phyloP scores from a whole-genome alignment of 805 yeast genomes.

The Sungouiella thailandica region DNA sequence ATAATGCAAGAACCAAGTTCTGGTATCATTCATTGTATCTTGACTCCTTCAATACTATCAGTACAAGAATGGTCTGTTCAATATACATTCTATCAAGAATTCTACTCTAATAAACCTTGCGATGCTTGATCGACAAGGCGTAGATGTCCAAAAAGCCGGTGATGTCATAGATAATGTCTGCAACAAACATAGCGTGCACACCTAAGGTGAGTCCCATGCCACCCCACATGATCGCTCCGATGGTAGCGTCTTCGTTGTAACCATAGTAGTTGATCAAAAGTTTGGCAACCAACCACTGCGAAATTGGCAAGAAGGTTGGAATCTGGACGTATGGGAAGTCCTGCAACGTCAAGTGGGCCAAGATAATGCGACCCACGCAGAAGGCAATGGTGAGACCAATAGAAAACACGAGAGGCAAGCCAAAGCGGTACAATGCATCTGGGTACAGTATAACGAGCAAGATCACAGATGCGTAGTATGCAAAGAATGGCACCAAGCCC shows the following conservation, averaged over 20 bases:
- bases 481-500: constrained; percentile 67
- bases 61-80: too few relatives aligned
- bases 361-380: constrained; percentile 84
- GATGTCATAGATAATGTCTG: constrained; percentile 74
- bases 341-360: constrained; percentile 80
- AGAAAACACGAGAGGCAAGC: constrained; percentile 57
- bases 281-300: constrained; percentile 38
- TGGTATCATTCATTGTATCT: too few relatives aligned
- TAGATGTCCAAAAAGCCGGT: constrained; percentile 79
- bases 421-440: constrained; percentile 38
- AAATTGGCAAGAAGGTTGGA: constrained; percentile 61
- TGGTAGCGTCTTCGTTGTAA: constrained; percentile 36
- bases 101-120: constrained; percentile 48
- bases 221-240: constrained; percentile 53
- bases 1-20: too few relatives aligned
- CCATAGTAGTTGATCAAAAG: constrained; percentile 33
- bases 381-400: constrained; percentile 77
- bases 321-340: constrained; percentile 68
- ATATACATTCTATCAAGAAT: too few relatives aligned
- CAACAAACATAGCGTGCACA: constrained; percentile 65
- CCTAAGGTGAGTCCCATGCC: constrained; percentile 67
- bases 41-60: too few relatives aligned
- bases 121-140: constrained; percentile 80
- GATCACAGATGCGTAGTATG: constrained; percentile 46
- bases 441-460: constrained; percentile 49